Base-by-base conservation (phyloP, 2,329 filamentous ascomycete species). In the Sclerotinia subarctica region DNA sequence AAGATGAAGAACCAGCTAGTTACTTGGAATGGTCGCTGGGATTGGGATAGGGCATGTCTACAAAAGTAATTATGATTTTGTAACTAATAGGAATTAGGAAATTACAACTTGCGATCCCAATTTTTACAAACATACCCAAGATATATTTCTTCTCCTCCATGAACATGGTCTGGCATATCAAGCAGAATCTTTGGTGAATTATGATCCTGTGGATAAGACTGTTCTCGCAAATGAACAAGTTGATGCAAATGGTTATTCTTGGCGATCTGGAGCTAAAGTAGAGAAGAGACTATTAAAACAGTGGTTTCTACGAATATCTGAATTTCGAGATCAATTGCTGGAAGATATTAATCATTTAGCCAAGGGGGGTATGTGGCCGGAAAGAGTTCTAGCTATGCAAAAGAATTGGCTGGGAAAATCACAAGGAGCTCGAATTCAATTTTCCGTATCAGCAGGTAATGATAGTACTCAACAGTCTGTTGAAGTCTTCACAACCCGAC, bases 141-240 rank as follows among this genome's bases (percentile, higher is more conserved):
- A 86, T 73, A 86, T 97, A 71, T 97, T 97, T 77, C 82, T 96
- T 68, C 87, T 90, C 79, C 83, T 97, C 6, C 85, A 90, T 77
- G 82, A 90, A 72, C 85, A 86, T 69, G 91, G 90, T 0, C 82
- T 96, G 24, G 93, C 92, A 64, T 95, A 95, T 78, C 93, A 93
- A 76, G 88, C 88, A 46, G 89, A 95, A 73, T 91, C 92, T 26
- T 80, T 93, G 70, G 93, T 96, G 73, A 97, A 97, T 79, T 97
- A 92, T 80, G 93, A 96, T 73, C 93, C 93, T 1, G 85, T 96
- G 38, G 93, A 97, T 77, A 89, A 91, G 77, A 97, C 93, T 0
- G 93, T 97, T 21, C 82, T 97, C 69, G 93, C 93, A 15, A 97
- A 97, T 77, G 93, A 97, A 79, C 93, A 97, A 79, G 92, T 96